These are phyloP conservation scores for Oryza brachyantha DNA, from an alignment of 176 grass and related monocot species.

Conservation along the genomic window DNA sequence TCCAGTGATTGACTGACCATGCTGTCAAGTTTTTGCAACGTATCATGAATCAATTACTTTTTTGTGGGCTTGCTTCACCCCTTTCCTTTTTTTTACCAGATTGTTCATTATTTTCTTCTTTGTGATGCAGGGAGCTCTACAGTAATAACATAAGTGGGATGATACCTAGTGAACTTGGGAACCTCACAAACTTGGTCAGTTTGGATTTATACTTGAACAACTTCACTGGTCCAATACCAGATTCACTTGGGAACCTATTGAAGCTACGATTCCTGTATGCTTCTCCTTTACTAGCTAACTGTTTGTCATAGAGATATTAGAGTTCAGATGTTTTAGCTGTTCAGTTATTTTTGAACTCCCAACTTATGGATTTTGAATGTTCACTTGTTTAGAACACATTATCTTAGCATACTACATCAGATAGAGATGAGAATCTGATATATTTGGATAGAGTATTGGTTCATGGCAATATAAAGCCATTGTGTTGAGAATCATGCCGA, in stretches of 20 bases:
- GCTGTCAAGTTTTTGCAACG: background rate
- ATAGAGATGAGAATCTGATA: background rate
- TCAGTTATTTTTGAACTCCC: background rate
- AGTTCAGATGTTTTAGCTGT: background rate
- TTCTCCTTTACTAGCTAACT: background rate
- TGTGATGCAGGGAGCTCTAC: slow-evolving; percentile 70
- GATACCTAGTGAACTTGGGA: slow-evolving; percentile 77
- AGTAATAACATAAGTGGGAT: slow-evolving; percentile 90
- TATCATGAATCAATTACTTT: background rate
- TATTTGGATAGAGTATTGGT: background rate
- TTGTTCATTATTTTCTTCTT: slow-evolving; percentile 32
- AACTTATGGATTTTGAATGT: background rate
- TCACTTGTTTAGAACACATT: background rate
- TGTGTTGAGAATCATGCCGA: background rate
- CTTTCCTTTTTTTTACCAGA: background rate
- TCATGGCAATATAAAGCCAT: slow-evolving; percentile 13
- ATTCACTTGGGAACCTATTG: slow-evolving; percentile 69
- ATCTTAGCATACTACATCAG: background rate
- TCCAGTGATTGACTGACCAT: background rate
- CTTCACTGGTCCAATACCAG: slow-evolving; percentile 73
- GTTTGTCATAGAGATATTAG: background rate
- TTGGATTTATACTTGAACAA: slow-evolving; percentile 92
- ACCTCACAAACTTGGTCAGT: slow-evolving; percentile 86
- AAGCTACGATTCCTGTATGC: slow-evolving; percentile 91
- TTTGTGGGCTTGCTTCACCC: background rate